Evolutionary conservation across 1,284 basidiomycete species (phyloP).

Genomic region (Gymnopus androsaceus): DNA sequence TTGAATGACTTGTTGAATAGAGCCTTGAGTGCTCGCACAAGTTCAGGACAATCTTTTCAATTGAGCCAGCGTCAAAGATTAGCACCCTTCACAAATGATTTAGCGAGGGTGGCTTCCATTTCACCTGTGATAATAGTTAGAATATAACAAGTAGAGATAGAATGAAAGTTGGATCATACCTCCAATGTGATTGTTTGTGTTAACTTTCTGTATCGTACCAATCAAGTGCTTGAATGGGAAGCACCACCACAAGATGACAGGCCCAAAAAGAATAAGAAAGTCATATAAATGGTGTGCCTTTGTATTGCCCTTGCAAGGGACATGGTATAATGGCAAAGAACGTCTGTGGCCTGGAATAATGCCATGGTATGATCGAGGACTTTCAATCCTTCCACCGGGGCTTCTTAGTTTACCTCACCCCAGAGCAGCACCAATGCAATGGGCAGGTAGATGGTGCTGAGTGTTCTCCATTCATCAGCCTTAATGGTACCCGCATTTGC

Average conservation of each 20-base stretch:
- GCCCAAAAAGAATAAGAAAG: no score
- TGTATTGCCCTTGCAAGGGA: slow-evolving; percentile 15
- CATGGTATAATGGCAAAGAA: slow-evolving; percentile 19
- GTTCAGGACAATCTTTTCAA: slow-evolving; percentile 20
- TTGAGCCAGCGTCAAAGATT: slow-evolving; percentile 11
- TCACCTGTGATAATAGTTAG: slow-evolving; percentile 15
- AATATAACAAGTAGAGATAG: background rate
- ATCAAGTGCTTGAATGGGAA: slow-evolving; percentile 31
- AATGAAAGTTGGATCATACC: background rate
- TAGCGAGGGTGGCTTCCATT: slow-evolving; percentile 16
- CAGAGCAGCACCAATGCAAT: slow-evolving; percentile 8
- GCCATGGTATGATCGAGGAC: slow-evolving; percentile 20
- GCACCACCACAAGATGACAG: slow-evolving; percentile 37
- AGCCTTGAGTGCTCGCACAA: slow-evolving; percentile 21
- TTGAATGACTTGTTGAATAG: slow-evolving; percentile 24
- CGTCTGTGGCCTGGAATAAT: slow-evolving; percentile 25
- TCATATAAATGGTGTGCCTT: slow-evolving; percentile 33
- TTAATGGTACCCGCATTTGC: slow-evolving; percentile 33
- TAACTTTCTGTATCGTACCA: slow-evolving; percentile 20
- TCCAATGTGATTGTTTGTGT: no score
- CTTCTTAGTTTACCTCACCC: background rate
- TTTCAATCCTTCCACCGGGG: background rate
- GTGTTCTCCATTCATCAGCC: slow-evolving; percentile 36
- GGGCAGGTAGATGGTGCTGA: no score
- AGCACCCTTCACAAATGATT: slow-evolving; percentile 16